Base-by-base conservation (phyloP, 192 early-diverging fungal species). In the Backusella tuberculispora region DNA sequence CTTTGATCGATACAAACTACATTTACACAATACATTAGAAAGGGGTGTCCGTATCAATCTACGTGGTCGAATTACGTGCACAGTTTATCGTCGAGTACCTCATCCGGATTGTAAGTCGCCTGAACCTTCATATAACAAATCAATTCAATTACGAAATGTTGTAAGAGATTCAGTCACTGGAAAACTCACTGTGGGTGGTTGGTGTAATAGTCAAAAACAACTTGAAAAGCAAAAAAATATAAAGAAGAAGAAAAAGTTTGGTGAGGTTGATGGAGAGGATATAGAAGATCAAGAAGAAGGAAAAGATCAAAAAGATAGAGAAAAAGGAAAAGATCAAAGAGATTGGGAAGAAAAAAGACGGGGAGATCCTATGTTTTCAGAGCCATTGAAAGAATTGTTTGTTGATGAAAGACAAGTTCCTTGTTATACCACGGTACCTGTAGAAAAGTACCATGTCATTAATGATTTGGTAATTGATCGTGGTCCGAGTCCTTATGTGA, bases 401-500 rank as follows among this genome's bases (percentile, higher is more conserved):
- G 29, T 2, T 24, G 75, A 83, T 13, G 79, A 78, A 26, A 80
- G 83, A 43, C 69, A 85, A 46, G 77, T 87, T 1, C 84, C 85
- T 2, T 87, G 84, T 17, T 85, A 87, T 0, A 78, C 83, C 6
- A 89, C 90, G 42, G 73, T 92, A 60, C 90, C 93, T 42, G 85
- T 79, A 4, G 86, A 93, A 79, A 90, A 92, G 3, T 97, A 95
- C 83, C 89, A 97, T 76, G 94, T 99, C 34, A 80, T 99, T 71
- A 99, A 99, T 71, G 98, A 99, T 71, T 77, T 99, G 15, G 95
- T 96, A 1, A 89, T 99, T 29, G 97, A 99, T 81, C 92, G 97
- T 48, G 95, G 98, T 5, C 96, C 96, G 8, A 92, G 90, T 66
- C 90, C 98, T 5, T 97, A 95, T 72, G 92, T 98, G 89, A 88